Evolutionary conservation across 805 yeast species (phyloP), one percentile per base, ranked within the genome.

Genomic region (Metschnikowia drakensbergensis): DNA sequence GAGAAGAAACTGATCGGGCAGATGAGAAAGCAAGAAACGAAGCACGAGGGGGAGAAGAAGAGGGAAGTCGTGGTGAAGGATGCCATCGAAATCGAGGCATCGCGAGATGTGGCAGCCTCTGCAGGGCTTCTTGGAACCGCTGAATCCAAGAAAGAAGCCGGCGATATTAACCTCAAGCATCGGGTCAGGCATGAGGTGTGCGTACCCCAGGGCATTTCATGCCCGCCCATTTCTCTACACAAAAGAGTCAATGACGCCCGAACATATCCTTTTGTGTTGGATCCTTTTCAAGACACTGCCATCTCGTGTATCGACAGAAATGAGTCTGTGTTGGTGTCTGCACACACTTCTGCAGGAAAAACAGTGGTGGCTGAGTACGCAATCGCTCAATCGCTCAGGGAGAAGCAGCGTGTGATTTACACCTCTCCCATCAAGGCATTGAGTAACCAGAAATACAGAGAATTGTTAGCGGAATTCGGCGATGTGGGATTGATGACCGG

Each of bases 401-500:
- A 86, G 45, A 90, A 90, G 61, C 97, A 91, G 67, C 80, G 97
- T 65, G 97, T 91, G 46, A 91, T 91, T 52, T 91, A 91, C 63
- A 91, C 97, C 0, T 90, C 97, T 4, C 97, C 97, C 3, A 91
- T 91, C 64, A 91, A 91, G 65, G 97, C 97, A 0, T 77, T 91
- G 66, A 87, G 96, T 59, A 91, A 91, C 66, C 98, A 91, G 69
- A 91, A 91, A 63, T 91, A 88, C 63, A 80, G 98, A 71, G 98
- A 91, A 66, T 74, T 94, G 57, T 74, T 84, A 49, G 96, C 96
- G 2, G 96, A 91, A 61, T 88, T 94, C 73, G 92, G 94, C 23
- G 98, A 94, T 65, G 98, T 94, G 29, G 99, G 99, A 44, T 77
- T 94, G 52, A 94, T 94, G 96, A 94, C 99, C 9, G 99, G 99